phyloP scores from a whole-genome alignment of 2,329 filamentous ascomycete species.

The Sporothrix schenckii region DNA sequence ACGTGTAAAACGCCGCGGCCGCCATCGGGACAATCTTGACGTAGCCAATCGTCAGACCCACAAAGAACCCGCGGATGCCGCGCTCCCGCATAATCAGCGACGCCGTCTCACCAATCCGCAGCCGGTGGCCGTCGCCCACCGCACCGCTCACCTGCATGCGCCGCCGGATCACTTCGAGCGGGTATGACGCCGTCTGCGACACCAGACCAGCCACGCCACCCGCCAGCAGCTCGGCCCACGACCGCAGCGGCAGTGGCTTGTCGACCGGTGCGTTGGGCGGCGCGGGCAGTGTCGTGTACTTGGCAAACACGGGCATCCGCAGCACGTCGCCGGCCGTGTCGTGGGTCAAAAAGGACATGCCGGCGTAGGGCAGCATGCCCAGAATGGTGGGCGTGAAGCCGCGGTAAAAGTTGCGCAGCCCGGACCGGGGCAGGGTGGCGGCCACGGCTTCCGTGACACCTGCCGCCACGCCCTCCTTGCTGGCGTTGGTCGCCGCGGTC shows the following conservation, averaged over 20 bases:
- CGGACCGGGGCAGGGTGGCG: constrained; percentile 61
- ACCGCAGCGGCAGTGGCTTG: constrained; percentile 73
- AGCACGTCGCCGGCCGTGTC: constrained; percentile 86
- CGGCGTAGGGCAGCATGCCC: constrained; percentile 96
- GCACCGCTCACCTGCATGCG: constrained; percentile 97
- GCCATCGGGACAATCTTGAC: constrained; percentile 90
- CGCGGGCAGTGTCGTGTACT: constrained; percentile 74
- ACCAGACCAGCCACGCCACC: constrained; percentile 86
- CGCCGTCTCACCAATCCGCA: constrained; percentile 79
- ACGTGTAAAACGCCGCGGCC: constrained; percentile 69
- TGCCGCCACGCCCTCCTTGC: constrained; percentile 34
- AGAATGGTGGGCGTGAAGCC: constrained; percentile 88
- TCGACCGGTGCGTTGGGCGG: constrained; percentile 54
- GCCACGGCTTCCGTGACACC: constrained; percentile 49
- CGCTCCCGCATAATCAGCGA: constrained; percentile 72
- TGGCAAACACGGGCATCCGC: constrained; percentile 66
- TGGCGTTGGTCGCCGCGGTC: constrained; percentile 47
- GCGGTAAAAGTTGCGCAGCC: constrained; percentile 89
- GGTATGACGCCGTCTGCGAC: constrained; percentile 90
- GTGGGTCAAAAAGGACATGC: constrained; percentile 92
- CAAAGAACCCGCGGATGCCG: constrained; percentile 82
- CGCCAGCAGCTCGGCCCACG: constrained; percentile 82
- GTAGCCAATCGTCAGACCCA: constrained; percentile 92
- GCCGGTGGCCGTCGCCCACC: constrained; percentile 81
- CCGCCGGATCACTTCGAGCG: constrained; percentile 86